Conservation (phyloP, 345 rosid species). For the Pugionium dolabratum region DNA sequence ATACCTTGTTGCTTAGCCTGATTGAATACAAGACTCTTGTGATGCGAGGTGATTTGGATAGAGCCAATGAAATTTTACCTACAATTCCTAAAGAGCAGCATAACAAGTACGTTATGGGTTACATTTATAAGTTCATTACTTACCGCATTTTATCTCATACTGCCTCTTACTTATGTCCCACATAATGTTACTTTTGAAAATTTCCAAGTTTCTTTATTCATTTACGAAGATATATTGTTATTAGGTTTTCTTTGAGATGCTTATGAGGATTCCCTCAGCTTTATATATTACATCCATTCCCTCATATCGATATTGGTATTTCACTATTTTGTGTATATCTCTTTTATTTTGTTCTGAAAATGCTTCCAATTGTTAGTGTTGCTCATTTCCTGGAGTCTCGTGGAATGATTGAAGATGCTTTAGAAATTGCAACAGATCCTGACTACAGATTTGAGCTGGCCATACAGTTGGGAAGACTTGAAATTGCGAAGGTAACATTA, state of each 20-base stretch:
- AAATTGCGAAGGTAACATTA: conserved; percentile 73
- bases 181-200: too few species aligned
- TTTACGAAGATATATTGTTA: not conserved
- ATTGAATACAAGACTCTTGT: conserved; percentile 95
- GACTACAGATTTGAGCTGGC: conserved; percentile 97
- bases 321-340: not conserved
- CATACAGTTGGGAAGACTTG: conserved; percentile 90
- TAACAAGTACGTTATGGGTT: conserved; percentile 56
- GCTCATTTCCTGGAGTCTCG: conserved; percentile 98
- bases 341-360: conserved; percentile 18
- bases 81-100: conserved; percentile 86
- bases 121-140: conserved; percentile 9
- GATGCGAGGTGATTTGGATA: conserved; percentile 89
- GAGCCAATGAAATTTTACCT: conserved; percentile 76
- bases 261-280: not conserved
- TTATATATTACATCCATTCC: not conserved
- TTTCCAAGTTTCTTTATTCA: not conserved
- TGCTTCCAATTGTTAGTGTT: conserved; percentile 57
- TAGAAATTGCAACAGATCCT: conserved; percentile 95
- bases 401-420: conserved; percentile 93
- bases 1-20: conserved; percentile 81
- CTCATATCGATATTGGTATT: not conserved
- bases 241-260: not conserved
- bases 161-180: not conserved
- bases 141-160: conserved; percentile 9